Conservation (phyloP, 306 rosid genomes). For the Medicago ruthenica region DNA sequence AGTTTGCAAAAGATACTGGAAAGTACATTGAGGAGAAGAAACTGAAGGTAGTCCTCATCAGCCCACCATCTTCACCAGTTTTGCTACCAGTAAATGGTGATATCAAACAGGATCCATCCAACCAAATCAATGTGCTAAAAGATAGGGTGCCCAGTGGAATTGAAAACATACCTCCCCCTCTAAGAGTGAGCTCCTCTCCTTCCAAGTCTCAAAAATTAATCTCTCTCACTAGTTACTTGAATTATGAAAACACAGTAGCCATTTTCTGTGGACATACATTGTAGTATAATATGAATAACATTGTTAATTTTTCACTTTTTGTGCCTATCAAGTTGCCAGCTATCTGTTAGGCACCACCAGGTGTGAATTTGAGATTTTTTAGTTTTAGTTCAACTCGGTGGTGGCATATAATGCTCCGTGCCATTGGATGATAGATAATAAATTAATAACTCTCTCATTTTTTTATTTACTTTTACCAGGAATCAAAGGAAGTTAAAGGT, state of each 20-base stretch:
- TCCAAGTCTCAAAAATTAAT: constrained; percentile 7
- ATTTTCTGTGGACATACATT: neutral
- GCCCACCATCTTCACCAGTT: constrained; percentile 71
- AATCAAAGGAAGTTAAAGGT: constrained; percentile 58
- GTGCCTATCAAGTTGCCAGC: constrained; percentile 5
- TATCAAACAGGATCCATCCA: constrained; percentile 59
- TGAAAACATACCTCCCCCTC: constrained; percentile 77
- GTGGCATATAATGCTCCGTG: constrained; percentile 33
- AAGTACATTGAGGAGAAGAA: constrained; percentile 81
- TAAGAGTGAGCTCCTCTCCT: constrained; percentile 52
- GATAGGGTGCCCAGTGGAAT: constrained; percentile 69
- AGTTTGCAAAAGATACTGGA: constrained; percentile 79
- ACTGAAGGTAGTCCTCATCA: constrained; percentile 70
- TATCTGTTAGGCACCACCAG: constrained; percentile 18
- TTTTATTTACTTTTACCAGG: constrained; percentile 48
- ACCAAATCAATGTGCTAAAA: constrained; percentile 57
- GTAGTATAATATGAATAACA: neutral
- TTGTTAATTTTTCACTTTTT: neutral
- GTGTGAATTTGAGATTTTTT: neutral
- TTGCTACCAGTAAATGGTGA: constrained; percentile 74
- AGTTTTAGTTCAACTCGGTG: constrained; percentile 8
- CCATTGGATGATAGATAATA: constrained; percentile 27
- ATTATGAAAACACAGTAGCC: neutral
- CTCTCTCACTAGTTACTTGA: constrained; percentile 10
- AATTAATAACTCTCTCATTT: neutral